Conservation (phyloP, 2,329 filamentous ascomycete species). For the Scytalidium lignicola region DNA sequence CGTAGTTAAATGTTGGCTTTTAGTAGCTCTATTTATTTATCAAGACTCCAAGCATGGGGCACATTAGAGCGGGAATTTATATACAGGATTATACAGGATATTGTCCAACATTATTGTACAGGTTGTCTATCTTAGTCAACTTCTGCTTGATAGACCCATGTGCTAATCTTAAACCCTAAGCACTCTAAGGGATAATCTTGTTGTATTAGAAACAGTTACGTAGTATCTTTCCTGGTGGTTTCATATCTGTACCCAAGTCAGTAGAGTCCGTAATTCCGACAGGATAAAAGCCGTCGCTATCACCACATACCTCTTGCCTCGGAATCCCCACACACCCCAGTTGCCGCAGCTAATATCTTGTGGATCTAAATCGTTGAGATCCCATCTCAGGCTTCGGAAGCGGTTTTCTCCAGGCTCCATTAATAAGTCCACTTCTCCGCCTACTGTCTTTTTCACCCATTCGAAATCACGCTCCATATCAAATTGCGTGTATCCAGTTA, state of each 20-base stretch:
- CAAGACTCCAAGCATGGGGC: neutral
- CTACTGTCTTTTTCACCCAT: slow-evolving; percentile 80
- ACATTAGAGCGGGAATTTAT: neutral
- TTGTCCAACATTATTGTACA: neutral
- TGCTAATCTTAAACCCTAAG: neutral
- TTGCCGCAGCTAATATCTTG: slow-evolving; percentile 94
- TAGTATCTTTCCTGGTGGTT: slow-evolving; percentile 25
- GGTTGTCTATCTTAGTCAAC: neutral
- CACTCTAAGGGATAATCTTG: neutral
- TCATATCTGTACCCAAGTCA: slow-evolving; percentile 24
- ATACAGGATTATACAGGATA: neutral
- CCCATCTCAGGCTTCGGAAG: slow-evolving; percentile 93
- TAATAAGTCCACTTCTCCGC: slow-evolving; percentile 86
- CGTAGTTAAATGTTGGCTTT: too few relatives aligned
- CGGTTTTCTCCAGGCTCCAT: slow-evolving; percentile 89
- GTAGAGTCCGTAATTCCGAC: neutral
- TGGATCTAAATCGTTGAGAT: slow-evolving; percentile 91
- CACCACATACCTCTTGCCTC: slow-evolving; percentile 78
- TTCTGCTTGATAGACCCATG: neutral
- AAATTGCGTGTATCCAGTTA: slow-evolving; percentile 91
- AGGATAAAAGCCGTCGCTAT: neutral
- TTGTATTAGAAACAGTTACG: slow-evolving; percentile 2
- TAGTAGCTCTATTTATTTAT: too few relatives aligned
- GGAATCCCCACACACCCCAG: slow-evolving; percentile 95
- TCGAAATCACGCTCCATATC: slow-evolving; percentile 92